Conservation (phyloP, 2,329 filamentous ascomycete genomes). For the Colletotrichum navitas region DNA sequence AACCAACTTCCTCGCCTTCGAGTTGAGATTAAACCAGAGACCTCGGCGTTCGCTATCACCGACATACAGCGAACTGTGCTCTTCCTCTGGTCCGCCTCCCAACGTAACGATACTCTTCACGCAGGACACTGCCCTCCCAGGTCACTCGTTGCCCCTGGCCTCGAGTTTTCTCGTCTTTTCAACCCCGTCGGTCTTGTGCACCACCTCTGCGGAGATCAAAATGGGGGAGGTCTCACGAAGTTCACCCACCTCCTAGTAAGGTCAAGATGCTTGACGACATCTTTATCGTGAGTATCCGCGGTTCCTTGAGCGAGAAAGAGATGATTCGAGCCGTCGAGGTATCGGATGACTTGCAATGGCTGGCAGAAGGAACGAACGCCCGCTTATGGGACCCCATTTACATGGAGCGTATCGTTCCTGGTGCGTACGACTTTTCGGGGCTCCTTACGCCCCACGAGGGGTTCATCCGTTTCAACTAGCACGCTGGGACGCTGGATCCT, state of each 20-base stretch:
- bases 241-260: conserved; percentile 14
- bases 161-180: conserved; percentile 18
- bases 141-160: conserved; percentile 19
- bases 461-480: conserved; percentile 21
- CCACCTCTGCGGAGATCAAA: too few relatives aligned
- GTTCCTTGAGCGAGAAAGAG: not conserved
- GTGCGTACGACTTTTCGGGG: conserved; percentile 24
- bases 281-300: not conserved
- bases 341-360: not conserved
- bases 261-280: not conserved
- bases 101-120: conserved; percentile 16
- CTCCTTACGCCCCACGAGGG: not conserved
- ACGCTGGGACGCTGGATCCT: conserved; percentile 29
- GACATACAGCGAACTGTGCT: conserved; percentile 8
- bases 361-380: not conserved
- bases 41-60: not conserved
- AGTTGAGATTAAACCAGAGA: conserved; percentile 9
- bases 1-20: conserved; percentile 11
- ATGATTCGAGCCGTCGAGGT: not conserved
- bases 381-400: not conserved
- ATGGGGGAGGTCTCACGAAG: not conserved
- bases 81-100: conserved; percentile 24
- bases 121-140: conserved; percentile 6
- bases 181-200: not conserved
- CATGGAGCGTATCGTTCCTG: not conserved